Conservation (phyloP, 2,329 filamentous ascomycete species). For the Pyrenochaeta sp. region DNA sequence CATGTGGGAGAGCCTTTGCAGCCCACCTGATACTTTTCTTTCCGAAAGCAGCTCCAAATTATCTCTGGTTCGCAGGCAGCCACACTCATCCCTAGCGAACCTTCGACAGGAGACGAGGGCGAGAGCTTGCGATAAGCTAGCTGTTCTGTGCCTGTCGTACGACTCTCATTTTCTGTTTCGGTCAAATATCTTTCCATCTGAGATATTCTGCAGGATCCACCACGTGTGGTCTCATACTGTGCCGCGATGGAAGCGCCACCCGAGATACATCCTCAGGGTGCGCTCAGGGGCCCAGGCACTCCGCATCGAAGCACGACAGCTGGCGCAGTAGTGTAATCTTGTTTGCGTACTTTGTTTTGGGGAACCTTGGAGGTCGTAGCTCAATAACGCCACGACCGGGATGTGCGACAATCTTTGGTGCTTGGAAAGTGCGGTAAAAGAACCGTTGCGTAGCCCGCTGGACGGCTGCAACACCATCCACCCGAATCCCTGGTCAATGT, state of each 20-base stretch:
- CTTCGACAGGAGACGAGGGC: slow-evolving; percentile 8
- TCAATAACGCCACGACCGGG: slow-evolving; percentile 41
- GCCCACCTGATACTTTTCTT: slow-evolving; percentile 9
- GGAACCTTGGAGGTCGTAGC: slow-evolving; percentile 20
- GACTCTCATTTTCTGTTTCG: slow-evolving; percentile 20
- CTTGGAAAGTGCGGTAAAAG: slow-evolving; percentile 26
- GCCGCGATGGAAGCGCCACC: slow-evolving; percentile 10
- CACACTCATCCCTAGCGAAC: slow-evolving; percentile 13
- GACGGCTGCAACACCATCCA: slow-evolving; percentile 24
- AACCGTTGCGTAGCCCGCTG: slow-evolving; percentile 33
- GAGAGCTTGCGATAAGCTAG: slow-evolving; percentile 16
- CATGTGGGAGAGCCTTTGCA: slow-evolving; percentile 10
- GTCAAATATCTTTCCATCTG: slow-evolving; percentile 17
- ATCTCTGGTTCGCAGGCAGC: slow-evolving; percentile 6
- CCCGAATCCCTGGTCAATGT: slow-evolving; percentile 31
- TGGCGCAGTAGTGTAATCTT: slow-evolving; percentile 11
- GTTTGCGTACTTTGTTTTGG: slow-evolving; percentile 15
- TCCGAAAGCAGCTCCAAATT: slow-evolving; percentile 1
- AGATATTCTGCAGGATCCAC: slow-evolving; percentile 23
- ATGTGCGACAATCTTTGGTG: slow-evolving; percentile 30
- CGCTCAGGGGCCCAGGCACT: slow-evolving; percentile 10
- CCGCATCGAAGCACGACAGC: slow-evolving; percentile 25
- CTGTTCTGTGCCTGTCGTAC: slow-evolving; percentile 23
- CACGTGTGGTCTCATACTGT: slow-evolving; percentile 38
- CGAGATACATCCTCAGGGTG: slow-evolving; percentile 10